phyloP scores from a whole-genome alignment of 2,329 filamentous ascomycete genomes.

The Exophiala sp. region DNA sequence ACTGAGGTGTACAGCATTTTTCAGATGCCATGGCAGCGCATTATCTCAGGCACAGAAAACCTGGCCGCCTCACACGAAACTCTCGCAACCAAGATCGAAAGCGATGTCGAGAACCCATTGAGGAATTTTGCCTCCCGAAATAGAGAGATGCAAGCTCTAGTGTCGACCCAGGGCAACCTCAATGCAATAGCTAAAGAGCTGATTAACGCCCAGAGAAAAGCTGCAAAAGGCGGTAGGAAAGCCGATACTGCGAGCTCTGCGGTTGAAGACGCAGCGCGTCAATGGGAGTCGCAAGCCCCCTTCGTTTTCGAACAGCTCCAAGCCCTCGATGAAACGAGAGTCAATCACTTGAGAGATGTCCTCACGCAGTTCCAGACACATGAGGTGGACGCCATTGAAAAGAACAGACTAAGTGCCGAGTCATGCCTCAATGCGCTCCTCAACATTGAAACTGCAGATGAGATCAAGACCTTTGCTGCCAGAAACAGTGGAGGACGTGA shows the following conservation, averaged over 20 bases:
- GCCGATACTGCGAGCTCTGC: conserved; percentile 63
- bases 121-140: conserved; percentile 67
- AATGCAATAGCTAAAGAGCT: conserved; percentile 74
- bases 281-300: conserved; percentile 92
- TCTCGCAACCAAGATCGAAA: conserved; percentile 74
- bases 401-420: conserved; percentile 66
- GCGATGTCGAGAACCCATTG: conserved; percentile 78
- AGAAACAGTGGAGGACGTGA: conserved; percentile 33
- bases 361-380: conserved; percentile 91
- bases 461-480: conserved; percentile 69
- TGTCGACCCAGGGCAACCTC: conserved; percentile 75
- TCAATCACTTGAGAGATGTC: conserved; percentile 84
- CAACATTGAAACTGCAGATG: conserved; percentile 77
- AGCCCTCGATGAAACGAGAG: conserved; percentile 76
- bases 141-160: conserved; percentile 71
- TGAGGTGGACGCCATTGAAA: conserved; percentile 79
- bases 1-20: conserved; percentile 61
- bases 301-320: conserved; percentile 93
- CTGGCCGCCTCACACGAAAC: conserved; percentile 77
- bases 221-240: conserved; percentile 76
- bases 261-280: conserved; percentile 69
- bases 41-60: conserved; percentile 70
- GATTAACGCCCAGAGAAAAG: conserved; percentile 74
- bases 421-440: conserved; percentile 74
- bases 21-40: conserved; percentile 80